phyloP scores from a whole-genome alignment of 1,139 yeast species.

The Blastobotrys proliferans region DNA sequence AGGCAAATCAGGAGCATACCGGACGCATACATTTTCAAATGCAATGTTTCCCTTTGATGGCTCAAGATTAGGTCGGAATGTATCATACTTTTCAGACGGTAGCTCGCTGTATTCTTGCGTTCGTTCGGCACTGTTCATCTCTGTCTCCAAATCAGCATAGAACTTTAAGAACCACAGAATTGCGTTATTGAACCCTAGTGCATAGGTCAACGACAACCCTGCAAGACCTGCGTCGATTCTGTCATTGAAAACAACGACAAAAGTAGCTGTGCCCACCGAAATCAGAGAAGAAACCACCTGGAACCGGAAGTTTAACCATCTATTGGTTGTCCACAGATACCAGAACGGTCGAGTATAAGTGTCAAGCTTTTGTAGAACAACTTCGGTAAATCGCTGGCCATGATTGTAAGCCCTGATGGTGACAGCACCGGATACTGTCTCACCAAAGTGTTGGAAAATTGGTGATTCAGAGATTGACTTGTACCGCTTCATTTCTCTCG shows the following conservation, averaged over 20 bases:
- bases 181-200: conserved; percentile 86
- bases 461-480: conserved; percentile 72
- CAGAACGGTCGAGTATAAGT: conserved; percentile 85
- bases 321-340: conserved; percentile 88
- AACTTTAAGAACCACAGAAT: conserved; percentile 90
- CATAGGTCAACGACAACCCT: conserved; percentile 89
- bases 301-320: conserved; percentile 94
- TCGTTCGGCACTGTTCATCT: conserved; percentile 77
- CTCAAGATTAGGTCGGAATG: conserved; percentile 45
- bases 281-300: conserved; percentile 87
- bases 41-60: conserved; percentile 54
- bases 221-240: conserved; percentile 80
- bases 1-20: conserved; percentile 73
- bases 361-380: conserved; percentile 62
- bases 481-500: conserved; percentile 74
- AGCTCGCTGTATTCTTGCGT: conserved; percentile 61
- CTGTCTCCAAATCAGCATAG: conserved; percentile 65
- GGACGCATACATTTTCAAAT: conserved; percentile 55
- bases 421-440: conserved; percentile 66
- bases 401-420: conserved; percentile 85
- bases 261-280: conserved; percentile 79
- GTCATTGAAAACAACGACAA: conserved; percentile 74
- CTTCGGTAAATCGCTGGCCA: conserved; percentile 67
- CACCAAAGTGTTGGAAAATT: conserved; percentile 76
- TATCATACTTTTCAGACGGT: conserved; percentile 44